These are phyloP conservation scores for Skeletonema potamos DNA, from an alignment of 108 stramenopile species.

Conservation along the genomic window DNA sequence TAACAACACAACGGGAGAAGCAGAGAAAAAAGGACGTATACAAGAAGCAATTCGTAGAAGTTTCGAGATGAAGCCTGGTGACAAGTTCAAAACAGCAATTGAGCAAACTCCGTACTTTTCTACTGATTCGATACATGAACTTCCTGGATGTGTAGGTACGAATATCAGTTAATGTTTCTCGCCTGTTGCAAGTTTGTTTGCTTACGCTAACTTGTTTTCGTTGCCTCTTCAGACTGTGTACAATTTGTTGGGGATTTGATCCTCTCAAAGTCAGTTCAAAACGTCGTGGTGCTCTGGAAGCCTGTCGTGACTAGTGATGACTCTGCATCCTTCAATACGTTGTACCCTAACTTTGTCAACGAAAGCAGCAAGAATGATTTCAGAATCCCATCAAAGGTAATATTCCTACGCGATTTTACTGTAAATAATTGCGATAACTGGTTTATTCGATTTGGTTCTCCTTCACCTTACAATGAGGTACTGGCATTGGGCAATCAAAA, in stretches of 20 bases:
- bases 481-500: constrained; percentile 72
- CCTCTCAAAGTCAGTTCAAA: constrained; percentile 69
- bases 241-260: constrained; percentile 80
- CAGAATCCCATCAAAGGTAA: constrained; percentile 24
- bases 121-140: constrained; percentile 64
- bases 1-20: background rate
- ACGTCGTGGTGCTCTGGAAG: constrained; percentile 77
- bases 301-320: constrained; percentile 45
- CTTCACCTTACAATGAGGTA: constrained; percentile 29
- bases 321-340: constrained; percentile 4
- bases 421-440: constrained; percentile 51
- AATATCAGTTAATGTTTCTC: background rate
- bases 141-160: constrained; percentile 60
- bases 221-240: constrained; percentile 58
- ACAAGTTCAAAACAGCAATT: constrained; percentile 27
- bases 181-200: background rate
- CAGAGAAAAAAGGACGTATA: constrained; percentile 6
- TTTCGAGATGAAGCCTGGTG: background rate
- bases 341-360: background rate
- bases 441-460: constrained; percentile 70
- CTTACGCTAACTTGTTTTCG: background rate
- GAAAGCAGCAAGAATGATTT: background rate
- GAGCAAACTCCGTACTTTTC: constrained; percentile 73
- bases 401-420: constrained; percentile 42
- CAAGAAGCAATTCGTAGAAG: constrained; percentile 12